Base-by-base conservation (phyloP, 2,329 filamentous ascomycete genomes). In the Penicillium rolfsii region DNA sequence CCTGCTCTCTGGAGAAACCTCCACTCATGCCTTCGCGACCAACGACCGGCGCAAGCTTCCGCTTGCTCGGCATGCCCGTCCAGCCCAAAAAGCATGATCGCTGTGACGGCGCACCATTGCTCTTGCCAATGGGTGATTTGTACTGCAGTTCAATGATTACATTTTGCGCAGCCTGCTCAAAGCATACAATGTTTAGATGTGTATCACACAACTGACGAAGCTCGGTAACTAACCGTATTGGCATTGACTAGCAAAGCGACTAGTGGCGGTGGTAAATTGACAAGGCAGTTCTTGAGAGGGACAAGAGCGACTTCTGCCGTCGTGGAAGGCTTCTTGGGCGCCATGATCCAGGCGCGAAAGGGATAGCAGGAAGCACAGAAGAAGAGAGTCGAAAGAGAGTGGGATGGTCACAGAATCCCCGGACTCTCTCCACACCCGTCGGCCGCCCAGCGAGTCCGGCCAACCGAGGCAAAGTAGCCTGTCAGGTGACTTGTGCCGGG, bases 61-160 rank as follows among this genome's bases (percentile, higher is more conserved):
- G 87, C 83, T 93, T 96, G 82, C 93, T 97, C 66, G 93, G 90
- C 91, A 99, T 96, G 69, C 95, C 95, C 11, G 95, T 97, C 95
- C 95, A 99, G 75, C 95, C 95, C 61, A 96, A 83, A 74, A 90
- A 99, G 70, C 96, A 83, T 52, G 91, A 96, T 71, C 84, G 86
- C 68, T 87, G 85, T 55, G 82, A 75, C 41, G 81, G 72, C 69
- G 82, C 80, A 28, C 80, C 71, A 66, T 82, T 80, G 52, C 76
- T 73, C 55, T 81, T 85, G 75, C 84, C 80, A 43, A 83, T 75
- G 45, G 85, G 78, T 63, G 84, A 84, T 71, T 88, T 87, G 79
- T 90, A 96, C 74, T 84, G 90, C 65, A 99, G 85, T 79, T 99
- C 95, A 75, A 99, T 89, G 64, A 98, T 86, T 69, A 98, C 91